A percentile compares a stretch with the other conserved stretches of the same genome.
Evolutionary conservation across 2,329 filamentous ascomycete species (phyloP).

Genomic region (Cladosporium sp.): DNA sequence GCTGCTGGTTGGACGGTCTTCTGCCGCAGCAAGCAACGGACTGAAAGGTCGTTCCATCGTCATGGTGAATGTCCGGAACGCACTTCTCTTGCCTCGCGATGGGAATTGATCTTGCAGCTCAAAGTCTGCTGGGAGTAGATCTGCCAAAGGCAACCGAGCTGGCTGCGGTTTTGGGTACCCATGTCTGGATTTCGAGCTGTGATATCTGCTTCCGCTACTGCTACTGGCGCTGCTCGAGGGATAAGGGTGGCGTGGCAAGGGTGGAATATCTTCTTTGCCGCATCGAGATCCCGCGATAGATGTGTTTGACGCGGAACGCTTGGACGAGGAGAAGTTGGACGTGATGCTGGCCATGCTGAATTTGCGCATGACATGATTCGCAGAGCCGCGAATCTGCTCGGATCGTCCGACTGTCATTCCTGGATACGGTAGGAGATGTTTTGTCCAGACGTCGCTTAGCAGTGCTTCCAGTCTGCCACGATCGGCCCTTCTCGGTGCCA

Average conservation of each 20-base stretch:
- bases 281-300: constrained; percentile 37
- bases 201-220: neutral
- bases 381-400: constrained; percentile 75
- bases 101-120: constrained; percentile 39
- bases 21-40: constrained; percentile 31
- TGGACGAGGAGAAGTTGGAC: constrained; percentile 73
- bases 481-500: constrained; percentile 74
- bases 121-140: constrained; percentile 50
- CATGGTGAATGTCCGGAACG: constrained; percentile 36
- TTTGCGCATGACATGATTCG: constrained; percentile 84
- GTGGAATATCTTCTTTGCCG: constrained; percentile 35
- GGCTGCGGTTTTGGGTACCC: neutral
- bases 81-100: constrained; percentile 30
- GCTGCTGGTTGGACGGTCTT: constrained; percentile 22
- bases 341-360: constrained; percentile 80
- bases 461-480: constrained; percentile 74
- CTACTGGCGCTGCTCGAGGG: neutral
- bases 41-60: constrained; percentile 40
- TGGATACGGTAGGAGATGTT: constrained; percentile 76
- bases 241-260: constrained; percentile 4
- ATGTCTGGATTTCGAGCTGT: neutral
- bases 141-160: constrained; percentile 15
- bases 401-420: constrained; percentile 70
- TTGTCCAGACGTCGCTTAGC: constrained; percentile 80
- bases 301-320: constrained; percentile 64